Conservation (phyloP, 345 rosid species). For the Streptanthus diversifolius region DNA sequence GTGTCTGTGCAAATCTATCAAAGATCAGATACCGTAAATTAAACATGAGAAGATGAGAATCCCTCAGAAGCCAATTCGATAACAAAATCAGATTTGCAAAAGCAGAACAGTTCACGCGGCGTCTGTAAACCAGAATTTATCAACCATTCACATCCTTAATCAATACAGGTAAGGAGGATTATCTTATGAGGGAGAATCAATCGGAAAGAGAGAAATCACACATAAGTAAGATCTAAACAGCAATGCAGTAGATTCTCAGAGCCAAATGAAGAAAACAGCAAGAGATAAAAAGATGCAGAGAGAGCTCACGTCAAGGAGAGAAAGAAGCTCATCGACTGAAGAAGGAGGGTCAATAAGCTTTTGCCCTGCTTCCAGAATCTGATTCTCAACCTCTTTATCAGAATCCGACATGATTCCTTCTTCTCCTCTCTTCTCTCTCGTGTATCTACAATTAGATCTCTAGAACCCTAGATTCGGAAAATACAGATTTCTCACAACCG, state of each 20-base stretch:
- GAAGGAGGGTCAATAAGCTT: constrained; percentile 68
- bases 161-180: too few relatives aligned
- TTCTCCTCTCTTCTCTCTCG: background rate
- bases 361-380: constrained; percentile 65
- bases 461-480: constrained; percentile 20
- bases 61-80: background rate
- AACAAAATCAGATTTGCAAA: too few relatives aligned
- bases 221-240: background rate
- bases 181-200: background rate
- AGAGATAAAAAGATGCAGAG: constrained; percentile 28
- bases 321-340: constrained; percentile 65
- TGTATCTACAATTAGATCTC: constrained; percentile 27
- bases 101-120: background rate
- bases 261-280: background rate
- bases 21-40: too few relatives aligned
- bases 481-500: too few relatives aligned
- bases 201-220: background rate
- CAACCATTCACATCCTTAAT: too few relatives aligned
- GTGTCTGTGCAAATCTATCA: too few relatives aligned
- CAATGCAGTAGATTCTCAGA: constrained; percentile 14
- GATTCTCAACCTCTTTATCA: constrained; percentile 61
- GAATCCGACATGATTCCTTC: constrained; percentile 45
- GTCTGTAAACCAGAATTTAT: background rate
- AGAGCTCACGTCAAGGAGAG: constrained; percentile 73
- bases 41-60: background rate